A percentile compares a stretch with the other conserved stretches of the same genome.
These are phyloP conservation scores for Trichoderma cornu-damae DNA, from an alignment of 2,329 filamentous ascomycete genomes.

Conservation along the genomic window DNA sequence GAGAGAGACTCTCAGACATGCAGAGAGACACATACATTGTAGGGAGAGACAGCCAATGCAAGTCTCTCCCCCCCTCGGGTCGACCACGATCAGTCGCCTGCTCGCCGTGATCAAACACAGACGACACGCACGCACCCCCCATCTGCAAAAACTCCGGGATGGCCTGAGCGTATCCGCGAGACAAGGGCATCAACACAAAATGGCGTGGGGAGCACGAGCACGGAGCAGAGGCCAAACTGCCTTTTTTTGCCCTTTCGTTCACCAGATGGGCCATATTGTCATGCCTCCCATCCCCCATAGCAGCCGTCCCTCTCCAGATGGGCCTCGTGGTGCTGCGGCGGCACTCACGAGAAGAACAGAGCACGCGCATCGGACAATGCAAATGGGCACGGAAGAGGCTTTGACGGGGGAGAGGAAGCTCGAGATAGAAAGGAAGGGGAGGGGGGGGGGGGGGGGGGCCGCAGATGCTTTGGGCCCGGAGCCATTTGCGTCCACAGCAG, in stretches of 20 bases:
- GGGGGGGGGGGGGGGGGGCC: neutral
- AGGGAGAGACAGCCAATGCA: neutral
- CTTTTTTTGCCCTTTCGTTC: neutral
- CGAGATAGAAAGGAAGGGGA: neutral
- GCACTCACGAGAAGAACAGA: neutral
- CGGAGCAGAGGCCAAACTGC: too few relatives aligned
- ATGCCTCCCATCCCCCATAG: neutral
- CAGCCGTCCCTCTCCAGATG: neutral
- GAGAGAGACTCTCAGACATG: neutral
- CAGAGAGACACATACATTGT: neutral
- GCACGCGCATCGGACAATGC: conserved; percentile 7
- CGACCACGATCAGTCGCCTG: neutral
- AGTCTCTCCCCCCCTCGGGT: neutral
- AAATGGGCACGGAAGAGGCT: neutral
- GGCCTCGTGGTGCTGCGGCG: neutral
- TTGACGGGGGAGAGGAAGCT: neutral
- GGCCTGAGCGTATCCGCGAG: conserved; percentile 1
- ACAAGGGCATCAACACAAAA: neutral
- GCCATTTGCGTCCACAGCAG: conserved; percentile 9
- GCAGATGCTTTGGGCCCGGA: conserved; percentile 10
- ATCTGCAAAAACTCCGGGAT: neutral
- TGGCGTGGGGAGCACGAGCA: neutral
- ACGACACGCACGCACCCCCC: neutral
- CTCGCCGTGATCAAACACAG: conserved; percentile 3
- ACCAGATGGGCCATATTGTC: too few relatives aligned